Percentiles rank a stretch among this genome's conserved stretches.
phyloP scores from a whole-genome alignment of 108 stramenopile species.

The Chaetoceros muelleri region DNA sequence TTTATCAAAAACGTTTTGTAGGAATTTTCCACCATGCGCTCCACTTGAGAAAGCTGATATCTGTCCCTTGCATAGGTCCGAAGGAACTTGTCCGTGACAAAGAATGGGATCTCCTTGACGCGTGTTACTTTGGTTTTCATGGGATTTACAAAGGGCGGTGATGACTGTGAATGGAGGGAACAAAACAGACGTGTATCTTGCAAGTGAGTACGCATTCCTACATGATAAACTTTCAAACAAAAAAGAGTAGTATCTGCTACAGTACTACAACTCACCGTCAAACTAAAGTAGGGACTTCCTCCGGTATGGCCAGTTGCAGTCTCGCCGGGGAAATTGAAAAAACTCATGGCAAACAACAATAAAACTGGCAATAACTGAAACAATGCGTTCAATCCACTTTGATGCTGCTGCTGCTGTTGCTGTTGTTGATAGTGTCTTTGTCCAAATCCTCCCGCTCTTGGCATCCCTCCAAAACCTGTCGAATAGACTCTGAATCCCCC shows the following conservation, averaged over 20 bases:
- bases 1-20: conserved; percentile 65
- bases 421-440: conserved; percentile 17
- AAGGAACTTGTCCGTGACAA: conserved; percentile 72
- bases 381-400: conserved; percentile 22
- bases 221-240: neutral
- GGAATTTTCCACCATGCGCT: conserved; percentile 74
- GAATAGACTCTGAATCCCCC: conserved; percentile 33
- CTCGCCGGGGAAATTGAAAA: conserved; percentile 41
- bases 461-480: conserved; percentile 35
- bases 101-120: conserved; percentile 86
- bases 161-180: conserved; percentile 18
- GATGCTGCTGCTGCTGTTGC: conserved; percentile 14
- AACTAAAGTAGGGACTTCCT: conserved; percentile 67
- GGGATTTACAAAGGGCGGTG: conserved; percentile 56
- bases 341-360: conserved; percentile 53
- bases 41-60: conserved; percentile 82
- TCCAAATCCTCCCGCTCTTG: conserved; percentile 31
- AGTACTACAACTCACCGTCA: conserved; percentile 41
- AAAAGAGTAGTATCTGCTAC: neutral
- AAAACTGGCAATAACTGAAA: conserved; percentile 65
- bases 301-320: conserved; percentile 22
- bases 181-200: conserved; percentile 1
- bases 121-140: conserved; percentile 49
- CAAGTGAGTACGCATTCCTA: neutral
- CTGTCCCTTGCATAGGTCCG: conserved; percentile 64